These are phyloP conservation scores for Collariella sp. DNA, from an alignment of 495 filamentous ascomycete species.

Conservation along the genomic window DNA sequence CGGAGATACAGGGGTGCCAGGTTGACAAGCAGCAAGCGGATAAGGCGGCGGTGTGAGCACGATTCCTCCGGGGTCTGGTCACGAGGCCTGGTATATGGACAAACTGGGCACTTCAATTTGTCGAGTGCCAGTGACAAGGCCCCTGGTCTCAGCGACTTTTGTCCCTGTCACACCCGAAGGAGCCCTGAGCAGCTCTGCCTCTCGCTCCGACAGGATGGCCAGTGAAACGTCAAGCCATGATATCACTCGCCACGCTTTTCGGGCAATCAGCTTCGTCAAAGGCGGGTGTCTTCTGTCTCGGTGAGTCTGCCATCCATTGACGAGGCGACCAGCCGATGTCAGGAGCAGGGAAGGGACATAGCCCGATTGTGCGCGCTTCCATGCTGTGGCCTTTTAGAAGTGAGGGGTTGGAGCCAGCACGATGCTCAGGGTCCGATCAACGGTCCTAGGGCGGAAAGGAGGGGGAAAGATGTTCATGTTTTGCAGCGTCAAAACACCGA, in stretches of 20 bases:
- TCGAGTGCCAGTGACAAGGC: background rate
- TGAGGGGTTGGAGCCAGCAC: background rate
- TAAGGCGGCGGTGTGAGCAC: slow-evolving; percentile 28
- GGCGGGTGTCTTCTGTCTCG: background rate
- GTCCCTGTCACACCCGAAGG: slow-evolving; percentile 7
- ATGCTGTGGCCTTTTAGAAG: background rate
- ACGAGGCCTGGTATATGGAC: slow-evolving; percentile 21
- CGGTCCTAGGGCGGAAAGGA: background rate
- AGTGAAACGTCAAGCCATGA: slow-evolving; percentile 1
- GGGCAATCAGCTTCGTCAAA: slow-evolving; percentile 1
- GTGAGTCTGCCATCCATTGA: background rate
- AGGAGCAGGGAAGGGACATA: background rate
- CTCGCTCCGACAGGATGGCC: background rate
- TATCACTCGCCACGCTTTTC: slow-evolving; percentile 6
- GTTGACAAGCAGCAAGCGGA: background rate
- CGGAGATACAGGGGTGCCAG: background rate
- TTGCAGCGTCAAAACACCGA: background rate
- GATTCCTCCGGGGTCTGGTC: slow-evolving; percentile 16
- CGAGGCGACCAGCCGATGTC: slow-evolving; percentile 1
- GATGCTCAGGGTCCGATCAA: background rate
- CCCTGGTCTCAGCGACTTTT: background rate
- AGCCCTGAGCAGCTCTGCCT: background rate
- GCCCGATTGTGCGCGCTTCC: background rate
- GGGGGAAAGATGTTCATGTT: background rate
- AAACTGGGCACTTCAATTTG: slow-evolving; percentile 16